A percentile compares a stretch with the other conserved stretches of the same genome.
These are phyloP conservation scores for Litsea cubeba DNA, from an alignment of 164 flowering plant genomes.

Conservation along the genomic window DNA sequence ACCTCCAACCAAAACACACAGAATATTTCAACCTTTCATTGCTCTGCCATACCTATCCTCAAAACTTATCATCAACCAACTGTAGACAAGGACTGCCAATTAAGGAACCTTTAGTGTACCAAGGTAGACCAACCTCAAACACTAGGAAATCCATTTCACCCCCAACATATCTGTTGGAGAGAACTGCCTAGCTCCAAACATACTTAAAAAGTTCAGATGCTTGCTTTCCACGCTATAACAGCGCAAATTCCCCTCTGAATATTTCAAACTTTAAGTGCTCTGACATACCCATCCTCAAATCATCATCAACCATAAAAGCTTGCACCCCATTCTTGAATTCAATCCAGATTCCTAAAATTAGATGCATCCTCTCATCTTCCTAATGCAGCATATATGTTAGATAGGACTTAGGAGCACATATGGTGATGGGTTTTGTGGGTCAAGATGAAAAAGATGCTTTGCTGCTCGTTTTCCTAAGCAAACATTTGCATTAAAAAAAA, in stretches of 20 bases:
- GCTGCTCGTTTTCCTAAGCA: constrained; percentile 69
- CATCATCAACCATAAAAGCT: constrained; percentile 27
- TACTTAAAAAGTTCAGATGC: background rate
- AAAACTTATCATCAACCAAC: too few relatives aligned
- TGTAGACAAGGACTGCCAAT: too few relatives aligned
- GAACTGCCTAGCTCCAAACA: too few relatives aligned
- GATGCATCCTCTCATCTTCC: constrained; percentile 77
- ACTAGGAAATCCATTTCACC: too few relatives aligned
- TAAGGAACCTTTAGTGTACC: too few relatives aligned
- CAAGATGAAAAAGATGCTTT: constrained; percentile 51
- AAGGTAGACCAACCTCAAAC: too few relatives aligned
- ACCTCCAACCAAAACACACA: too few relatives aligned
- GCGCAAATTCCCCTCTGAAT: constrained; percentile 1
- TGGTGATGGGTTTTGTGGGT: constrained; percentile 58
- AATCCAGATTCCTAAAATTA: constrained; percentile 42
- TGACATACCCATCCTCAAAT: constrained; percentile 11
- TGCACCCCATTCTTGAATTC: constrained; percentile 27
- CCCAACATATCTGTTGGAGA: too few relatives aligned
- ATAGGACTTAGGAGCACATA: constrained; percentile 48
- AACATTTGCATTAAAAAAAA: constrained; percentile 56
- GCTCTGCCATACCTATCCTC: too few relatives aligned
- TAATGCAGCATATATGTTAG: constrained; percentile 65
- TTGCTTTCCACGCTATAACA: background rate
- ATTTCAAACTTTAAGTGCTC: constrained; percentile 1
- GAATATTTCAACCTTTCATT: too few relatives aligned